Conservation (phyloP, 1,284 basidiomycete species). For the Termitomyces sp. region DNA sequence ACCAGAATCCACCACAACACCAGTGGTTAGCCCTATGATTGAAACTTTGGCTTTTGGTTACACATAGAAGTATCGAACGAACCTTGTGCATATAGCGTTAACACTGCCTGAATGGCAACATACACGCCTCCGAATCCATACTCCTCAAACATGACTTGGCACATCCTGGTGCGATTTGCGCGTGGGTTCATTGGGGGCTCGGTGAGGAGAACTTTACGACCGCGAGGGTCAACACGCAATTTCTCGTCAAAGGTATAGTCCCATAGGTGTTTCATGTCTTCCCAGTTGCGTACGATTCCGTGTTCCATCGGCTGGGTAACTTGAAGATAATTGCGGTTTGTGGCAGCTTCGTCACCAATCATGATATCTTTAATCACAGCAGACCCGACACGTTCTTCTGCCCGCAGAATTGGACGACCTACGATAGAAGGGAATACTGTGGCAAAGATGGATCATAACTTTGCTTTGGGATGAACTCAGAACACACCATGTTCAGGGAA, state of each 20-base stretch:
- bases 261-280: slow-evolving; percentile 98
- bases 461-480: neutral
- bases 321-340: slow-evolving; percentile 93
- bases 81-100: slow-evolving; percentile 98
- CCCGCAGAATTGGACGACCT: slow-evolving; percentile 93
- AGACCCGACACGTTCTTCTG: slow-evolving; percentile 88
- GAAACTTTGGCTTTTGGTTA: neutral
- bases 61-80: slow-evolving; percentile 25
- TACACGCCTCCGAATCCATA: slow-evolving; percentile 97
- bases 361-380: slow-evolving; percentile 93
- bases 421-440: slow-evolving; percentile 95
- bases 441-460: slow-evolving; percentile 3
- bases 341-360: slow-evolving; percentile 94
- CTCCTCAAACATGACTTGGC: slow-evolving; percentile 99
- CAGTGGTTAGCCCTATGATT: slow-evolving; percentile 84
- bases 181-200: slow-evolving; percentile 99
- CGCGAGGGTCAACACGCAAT: slow-evolving; percentile 82
- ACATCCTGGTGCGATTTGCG: slow-evolving; percentile 90
- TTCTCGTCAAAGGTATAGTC: slow-evolving; percentile 99
- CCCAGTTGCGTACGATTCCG: slow-evolving; percentile 98
- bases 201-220: slow-evolving; percentile 89
- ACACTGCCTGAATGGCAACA: slow-evolving; percentile 96
- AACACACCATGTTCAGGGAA: slow-evolving; percentile 90
- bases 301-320: slow-evolving; percentile 99
- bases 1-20: slow-evolving; percentile 97